phyloP scores from a whole-genome alignment of 805 yeast genomes.

The Candida insectorum region DNA sequence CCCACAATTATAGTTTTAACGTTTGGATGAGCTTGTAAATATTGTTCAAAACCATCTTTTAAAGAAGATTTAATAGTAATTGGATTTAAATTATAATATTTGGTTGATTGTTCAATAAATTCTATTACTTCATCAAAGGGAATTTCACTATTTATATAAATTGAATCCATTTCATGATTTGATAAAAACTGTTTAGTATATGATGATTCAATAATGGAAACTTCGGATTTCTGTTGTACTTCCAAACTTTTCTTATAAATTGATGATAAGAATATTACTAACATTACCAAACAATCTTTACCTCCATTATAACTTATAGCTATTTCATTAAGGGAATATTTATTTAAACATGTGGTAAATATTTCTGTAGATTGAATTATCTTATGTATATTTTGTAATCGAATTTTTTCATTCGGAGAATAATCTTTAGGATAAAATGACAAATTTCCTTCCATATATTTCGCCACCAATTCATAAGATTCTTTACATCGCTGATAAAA shows the following conservation, averaged over 20 bases:
- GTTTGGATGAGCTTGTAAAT: constrained; percentile 48
- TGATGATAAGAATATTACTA: constrained; percentile 67
- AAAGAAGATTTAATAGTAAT: constrained; percentile 45
- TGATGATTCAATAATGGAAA: neutral
- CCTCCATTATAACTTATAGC: constrained; percentile 95
- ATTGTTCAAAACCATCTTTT: constrained; percentile 67
- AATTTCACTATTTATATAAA: constrained; percentile 71
- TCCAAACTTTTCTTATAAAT: constrained; percentile 22
- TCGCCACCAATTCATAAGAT: constrained; percentile 28
- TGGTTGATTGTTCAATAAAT: constrained; percentile 58
- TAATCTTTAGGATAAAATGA: constrained; percentile 9
- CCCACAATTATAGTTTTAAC: constrained; percentile 84
- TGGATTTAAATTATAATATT: constrained; percentile 52
- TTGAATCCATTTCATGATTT: constrained; percentile 47
- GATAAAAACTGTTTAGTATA: constrained; percentile 14
- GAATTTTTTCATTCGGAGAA: constrained; percentile 1
- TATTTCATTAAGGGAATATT: constrained; percentile 42
- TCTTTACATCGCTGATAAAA: constrained; percentile 22
- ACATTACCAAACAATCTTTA: constrained; percentile 90
- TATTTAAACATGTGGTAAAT: constrained; percentile 22
- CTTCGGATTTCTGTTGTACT: neutral
- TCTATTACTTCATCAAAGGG: constrained; percentile 69
- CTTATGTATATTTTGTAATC: constrained; percentile 21
- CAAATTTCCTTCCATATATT: constrained; percentile 26
- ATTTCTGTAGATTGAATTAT: constrained; percentile 24